Conservation (phyloP, 768 basidiomycete genomes). For the Roridomyces roridus region DNA sequence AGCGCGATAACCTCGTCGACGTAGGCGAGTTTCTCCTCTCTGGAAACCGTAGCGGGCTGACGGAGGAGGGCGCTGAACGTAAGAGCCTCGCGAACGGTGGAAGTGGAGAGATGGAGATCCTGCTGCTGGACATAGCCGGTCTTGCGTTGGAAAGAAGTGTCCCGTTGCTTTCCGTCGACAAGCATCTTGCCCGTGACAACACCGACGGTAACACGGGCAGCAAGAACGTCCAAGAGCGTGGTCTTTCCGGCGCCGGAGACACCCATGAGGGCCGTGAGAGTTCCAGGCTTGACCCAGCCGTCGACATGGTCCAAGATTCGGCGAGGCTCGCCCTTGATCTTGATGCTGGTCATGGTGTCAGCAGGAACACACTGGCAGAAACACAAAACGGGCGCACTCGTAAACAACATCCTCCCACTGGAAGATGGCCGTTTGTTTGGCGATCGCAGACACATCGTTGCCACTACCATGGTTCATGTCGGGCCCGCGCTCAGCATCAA, state of each 20-base stretch:
- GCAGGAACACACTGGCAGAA: too few species aligned
- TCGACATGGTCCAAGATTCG: slow-evolving; percentile 49
- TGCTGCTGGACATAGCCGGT: slow-evolving; percentile 55
- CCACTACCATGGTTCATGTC: slow-evolving; percentile 18
- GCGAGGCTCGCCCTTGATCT: slow-evolving; percentile 29
- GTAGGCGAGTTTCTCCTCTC: slow-evolving; percentile 50
- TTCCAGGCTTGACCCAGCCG: slow-evolving; percentile 58
- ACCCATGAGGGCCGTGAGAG: slow-evolving; percentile 55
- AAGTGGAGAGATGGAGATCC: slow-evolving; percentile 53
- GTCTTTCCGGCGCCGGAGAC: slow-evolving; percentile 34
- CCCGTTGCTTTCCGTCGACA: slow-evolving; percentile 41
- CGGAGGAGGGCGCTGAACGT: slow-evolving; percentile 53
- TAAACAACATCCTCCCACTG: slow-evolving; percentile 54
- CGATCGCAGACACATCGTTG: slow-evolving; percentile 15
- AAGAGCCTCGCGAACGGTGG: slow-evolving; percentile 55
- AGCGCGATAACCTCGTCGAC: slow-evolving; percentile 54
- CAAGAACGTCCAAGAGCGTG: slow-evolving; percentile 51
- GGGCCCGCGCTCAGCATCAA: slow-evolving; percentile 23
- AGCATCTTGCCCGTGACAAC: slow-evolving; percentile 54
- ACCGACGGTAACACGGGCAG: slow-evolving; percentile 54
- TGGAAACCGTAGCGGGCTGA: slow-evolving; percentile 45
- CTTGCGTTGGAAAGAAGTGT: slow-evolving; percentile 48
- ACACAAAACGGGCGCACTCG: slow-evolving; percentile 17
- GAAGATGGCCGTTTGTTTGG: slow-evolving; percentile 39
- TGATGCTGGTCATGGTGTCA: slow-evolving; percentile 15